Evolutionary conservation across 192 early-diverging fungal genomes (phyloP), one percentile per base, ranked within the genome.

Genomic region (Irineochytrium annulatum): DNA sequence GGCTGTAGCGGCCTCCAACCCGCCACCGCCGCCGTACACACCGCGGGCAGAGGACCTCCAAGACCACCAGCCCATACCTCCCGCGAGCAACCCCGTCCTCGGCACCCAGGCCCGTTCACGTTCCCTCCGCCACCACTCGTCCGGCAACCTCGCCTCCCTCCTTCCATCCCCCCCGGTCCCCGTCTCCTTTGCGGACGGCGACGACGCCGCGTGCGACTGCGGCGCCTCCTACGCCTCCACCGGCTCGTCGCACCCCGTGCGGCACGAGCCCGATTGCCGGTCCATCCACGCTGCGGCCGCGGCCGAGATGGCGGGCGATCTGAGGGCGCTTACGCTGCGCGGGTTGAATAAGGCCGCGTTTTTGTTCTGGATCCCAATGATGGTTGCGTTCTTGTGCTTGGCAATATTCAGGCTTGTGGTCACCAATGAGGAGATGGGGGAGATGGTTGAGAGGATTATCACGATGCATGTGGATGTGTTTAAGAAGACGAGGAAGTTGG

Each of bases 381-480:
- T 54, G 13, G 46, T 43, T 27, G 19, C 59, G 29, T 30, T 57
- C 20, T 16, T 63, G 5, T 22, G 53, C 16, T 22, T 67, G 35
- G 20, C 59, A 32, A 24, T 68, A 8, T 14, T 52, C 31, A 34
- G 57, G 31, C 13, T 67, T 22, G 27, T 67, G 32, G 33, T 67
- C 1, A 31, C 62, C 20, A 37, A 51, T 22, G 59, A 62, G 19
- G 71, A 67, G 16, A 17, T 68, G 17, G 71, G 59, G n/a, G 48
- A 51, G 2, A n/a, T 73, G 16, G 34, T 73, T 53, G 29, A 22
- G 24, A 52, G 35, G 44, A 53, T 68, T 43, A 39, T 59, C 11
- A 44, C 37, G n/a, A 43, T 55, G 29, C 60, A 73, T 49, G 55
- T 43, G 19, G 65, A 67, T 43, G 43, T 63, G 16, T 55, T 68